Evolutionary conservation across 108 stramenopile species (phyloP).

Genomic region (Aurantiochytrium sp.): DNA sequence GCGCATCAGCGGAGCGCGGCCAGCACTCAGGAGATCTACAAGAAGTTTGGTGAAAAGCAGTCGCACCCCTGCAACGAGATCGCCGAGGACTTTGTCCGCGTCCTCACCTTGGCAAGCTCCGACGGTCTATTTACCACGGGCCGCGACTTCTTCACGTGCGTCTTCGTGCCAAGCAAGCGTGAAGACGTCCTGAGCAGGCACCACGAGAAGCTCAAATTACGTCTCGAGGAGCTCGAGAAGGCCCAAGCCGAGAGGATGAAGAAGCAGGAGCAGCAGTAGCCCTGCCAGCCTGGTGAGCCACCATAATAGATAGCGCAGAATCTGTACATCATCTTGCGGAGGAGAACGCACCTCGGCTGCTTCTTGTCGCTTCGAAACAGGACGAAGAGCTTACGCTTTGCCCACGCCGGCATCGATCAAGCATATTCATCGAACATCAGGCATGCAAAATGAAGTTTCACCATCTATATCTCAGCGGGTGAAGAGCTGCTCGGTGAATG

Average conservation of each 20-base stretch:
- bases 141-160: background rate
- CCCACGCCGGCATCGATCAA: no score
- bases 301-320: no score
- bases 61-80: background rate
- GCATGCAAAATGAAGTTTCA: no score
- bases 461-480: background rate
- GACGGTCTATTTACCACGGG: background rate
- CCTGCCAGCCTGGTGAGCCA: no score
- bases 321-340: no score
- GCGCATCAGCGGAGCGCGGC: background rate
- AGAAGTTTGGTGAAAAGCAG: background rate
- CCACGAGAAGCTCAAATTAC: background rate
- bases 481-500: constrained; percentile 9
- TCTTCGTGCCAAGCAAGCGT: background rate
- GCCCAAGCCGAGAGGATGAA: background rate
- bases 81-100: background rate
- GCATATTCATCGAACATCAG: no score
- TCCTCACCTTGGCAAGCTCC: background rate
- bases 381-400: no score
- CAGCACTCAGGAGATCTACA: background rate
- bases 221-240: background rate
- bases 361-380: no score
- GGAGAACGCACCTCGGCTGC: no score
- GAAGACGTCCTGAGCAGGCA: background rate
- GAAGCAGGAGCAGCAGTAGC: no score